A percentile compares a stretch with the other conserved stretches of the same genome.
Evolutionary conservation across 2,329 filamentous ascomycete genomes (phyloP).

Genomic region (Fusarium pilosicola): DNA sequence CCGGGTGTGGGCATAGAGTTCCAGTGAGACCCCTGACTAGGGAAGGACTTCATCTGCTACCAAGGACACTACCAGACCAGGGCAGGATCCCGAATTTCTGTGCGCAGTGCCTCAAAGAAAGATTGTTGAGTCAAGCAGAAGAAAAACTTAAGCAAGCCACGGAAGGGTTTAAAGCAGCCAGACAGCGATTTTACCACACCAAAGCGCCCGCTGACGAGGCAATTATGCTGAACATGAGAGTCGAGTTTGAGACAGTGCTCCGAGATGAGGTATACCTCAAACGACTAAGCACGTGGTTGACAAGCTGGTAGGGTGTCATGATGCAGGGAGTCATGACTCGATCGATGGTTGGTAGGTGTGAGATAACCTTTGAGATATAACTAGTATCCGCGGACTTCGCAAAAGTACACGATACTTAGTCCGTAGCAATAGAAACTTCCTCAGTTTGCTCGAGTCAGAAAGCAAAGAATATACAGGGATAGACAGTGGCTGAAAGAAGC

Average conservation of each 20-base stretch:
- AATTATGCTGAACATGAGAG: constrained; percentile 23
- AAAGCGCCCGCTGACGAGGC: constrained; percentile 23
- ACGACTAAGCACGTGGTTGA: constrained; percentile 39
- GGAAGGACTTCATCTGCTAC: constrained; percentile 47
- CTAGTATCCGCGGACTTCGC: neutral
- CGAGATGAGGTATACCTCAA: constrained; percentile 35
- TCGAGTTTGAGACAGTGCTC: constrained; percentile 38
- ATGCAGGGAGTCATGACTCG: constrained; percentile 15
- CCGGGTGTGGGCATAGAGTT: constrained; percentile 46
- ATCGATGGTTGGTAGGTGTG: constrained; percentile 1
- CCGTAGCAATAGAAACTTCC: neutral
- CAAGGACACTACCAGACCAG: constrained; percentile 46
- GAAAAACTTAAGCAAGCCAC: constrained; percentile 19
- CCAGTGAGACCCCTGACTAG: constrained; percentile 40
- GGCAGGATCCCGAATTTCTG: constrained; percentile 45
- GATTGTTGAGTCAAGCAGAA: constrained; percentile 14
- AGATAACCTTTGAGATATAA: constrained; percentile 2
- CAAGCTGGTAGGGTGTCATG: constrained; percentile 34
- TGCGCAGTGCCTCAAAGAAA: constrained; percentile 20
- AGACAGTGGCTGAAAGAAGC: constrained; percentile 9
- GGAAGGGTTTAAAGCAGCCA: constrained; percentile 22
- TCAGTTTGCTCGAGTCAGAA: constrained; percentile 29
- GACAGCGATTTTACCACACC: constrained; percentile 20
- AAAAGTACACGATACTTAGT: constrained; percentile 30
- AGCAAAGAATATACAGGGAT: constrained; percentile 8